phyloP scores from a whole-genome alignment of 148 eudicot genomes.

The Vaccinium macrocarpon region DNA sequence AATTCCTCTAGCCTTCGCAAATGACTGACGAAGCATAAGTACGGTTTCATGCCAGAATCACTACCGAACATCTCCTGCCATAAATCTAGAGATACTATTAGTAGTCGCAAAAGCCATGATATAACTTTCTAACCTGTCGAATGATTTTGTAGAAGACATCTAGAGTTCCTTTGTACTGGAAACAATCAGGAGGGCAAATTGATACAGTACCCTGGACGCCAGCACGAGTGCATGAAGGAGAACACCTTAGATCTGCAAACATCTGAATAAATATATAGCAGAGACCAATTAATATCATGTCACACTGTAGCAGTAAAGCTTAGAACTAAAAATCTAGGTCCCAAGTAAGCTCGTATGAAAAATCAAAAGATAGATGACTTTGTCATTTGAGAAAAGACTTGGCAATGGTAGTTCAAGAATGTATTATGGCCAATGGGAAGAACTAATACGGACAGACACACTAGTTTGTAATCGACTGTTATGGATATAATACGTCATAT shows the following conservation, averaged over 20 bases:
- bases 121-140: slow-evolving; percentile 64
- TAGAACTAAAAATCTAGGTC: neutral
- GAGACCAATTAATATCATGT: slow-evolving; percentile 4
- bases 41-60: slow-evolving; percentile 1
- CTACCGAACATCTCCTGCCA: neutral
- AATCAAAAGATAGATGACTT: neutral
- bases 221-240: slow-evolving; percentile 84
- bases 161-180: slow-evolving; percentile 91
- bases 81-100: neutral
- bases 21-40: neutral
- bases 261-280: slow-evolving; percentile 45
- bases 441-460: neutral
- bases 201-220: slow-evolving; percentile 93
- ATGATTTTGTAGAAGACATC: slow-evolving; percentile 84
- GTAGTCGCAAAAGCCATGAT: neutral
- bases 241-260: slow-evolving; percentile 97
- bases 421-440: neutral
- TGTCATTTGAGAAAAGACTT: neutral
- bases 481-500: neutral
- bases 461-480: neutral
- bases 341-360: neutral
- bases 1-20: slow-evolving; percentile 8
- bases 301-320: neutral
- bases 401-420: neutral
- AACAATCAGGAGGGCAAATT: slow-evolving; percentile 97